phyloP scores from a whole-genome alignment of 129 eudicot genomes.

The Centrapalus pauciflorus region DNA sequence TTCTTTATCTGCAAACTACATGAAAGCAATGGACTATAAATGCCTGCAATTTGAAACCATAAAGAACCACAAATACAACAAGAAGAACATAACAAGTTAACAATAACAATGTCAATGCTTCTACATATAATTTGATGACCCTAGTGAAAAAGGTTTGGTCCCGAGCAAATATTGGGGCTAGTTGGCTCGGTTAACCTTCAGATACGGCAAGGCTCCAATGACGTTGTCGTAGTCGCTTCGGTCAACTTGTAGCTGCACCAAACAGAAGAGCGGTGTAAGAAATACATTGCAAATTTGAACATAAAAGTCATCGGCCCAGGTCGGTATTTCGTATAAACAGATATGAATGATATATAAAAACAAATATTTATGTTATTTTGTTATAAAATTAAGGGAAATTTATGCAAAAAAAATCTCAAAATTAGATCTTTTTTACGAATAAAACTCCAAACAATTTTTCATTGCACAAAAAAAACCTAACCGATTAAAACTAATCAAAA shows the following conservation, averaged over 20 bases:
- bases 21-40: constrained; percentile 4
- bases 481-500: too few relatives aligned
- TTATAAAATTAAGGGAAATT: too few relatives aligned
- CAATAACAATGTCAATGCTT: constrained; percentile 17
- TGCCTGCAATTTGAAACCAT: constrained; percentile 5
- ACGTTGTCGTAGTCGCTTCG: constrained; percentile 94
- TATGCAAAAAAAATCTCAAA: too few relatives aligned
- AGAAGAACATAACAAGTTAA: constrained; percentile 9
- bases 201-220: constrained; percentile 89
- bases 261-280: constrained; percentile 9
- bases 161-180: constrained; percentile 16
- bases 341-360: too few relatives aligned
- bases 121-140: constrained; percentile 3
- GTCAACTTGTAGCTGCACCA: constrained; percentile 73
- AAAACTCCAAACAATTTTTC: too few relatives aligned
- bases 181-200: constrained; percentile 84
- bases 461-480: too few relatives aligned
- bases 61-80: constrained; percentile 26
- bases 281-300: constrained; percentile 2
- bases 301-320: neutral
- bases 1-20: constrained; percentile 15
- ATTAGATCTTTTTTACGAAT: too few relatives aligned
- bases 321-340: neutral
- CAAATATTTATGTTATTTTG: too few relatives aligned
- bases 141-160: neutral